Base-by-base conservation (phyloP, 2,329 filamentous ascomycete species). In the Aspergillus sojae region DNA sequence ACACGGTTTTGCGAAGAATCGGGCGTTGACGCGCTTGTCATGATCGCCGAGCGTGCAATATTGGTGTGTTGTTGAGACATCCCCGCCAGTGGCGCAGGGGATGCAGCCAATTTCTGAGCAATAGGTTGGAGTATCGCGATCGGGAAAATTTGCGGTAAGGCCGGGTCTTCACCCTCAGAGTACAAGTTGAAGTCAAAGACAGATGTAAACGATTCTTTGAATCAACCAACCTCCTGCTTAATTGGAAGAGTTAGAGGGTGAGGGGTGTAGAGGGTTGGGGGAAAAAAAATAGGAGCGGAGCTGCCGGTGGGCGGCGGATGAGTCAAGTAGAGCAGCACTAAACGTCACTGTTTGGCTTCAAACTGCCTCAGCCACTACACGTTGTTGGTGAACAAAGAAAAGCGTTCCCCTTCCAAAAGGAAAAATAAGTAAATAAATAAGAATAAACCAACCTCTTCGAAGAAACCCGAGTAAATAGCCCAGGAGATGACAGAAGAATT, bases 31-130 rank as follows among this genome's bases (percentile, higher is more conserved):
- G 74, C 72, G 66, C 74, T 74, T 65, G 78, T 81, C 79, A 84
- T 83, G 72, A 84, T 81, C 71, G 81, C 82, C 70, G 80, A 80
- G 75, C 81, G 81, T 57, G 83, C 83, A 69, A 83, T 80, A 64
- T 74, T 71, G 58, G 82, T 84, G 72, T 83, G 82, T 71, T 83
- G 82, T 71, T 83, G 81, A 72, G 79, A 72, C 74, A 77, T 77
- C 70, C 72, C 72, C 68, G 66, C 62, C 57, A 43, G 62, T 63
- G 67, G 65, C 62, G 68, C 64, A 67, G 67, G 52, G 65, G 66
- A 67, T 64, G 66, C 65, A 63, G 63, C 58, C 67, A 62, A 55
- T 46, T 58, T 53, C 39, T 59, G 46, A 39, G 48, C 11, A 32
- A 32, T 50, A 53, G 50, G n/a, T 36, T 26, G 6, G 21, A 34